Percentiles rank a stretch among this genome's conserved stretches.
phyloP scores from a whole-genome alignment of 169 alveolate species.

The Eimeria necatrix region DNA sequence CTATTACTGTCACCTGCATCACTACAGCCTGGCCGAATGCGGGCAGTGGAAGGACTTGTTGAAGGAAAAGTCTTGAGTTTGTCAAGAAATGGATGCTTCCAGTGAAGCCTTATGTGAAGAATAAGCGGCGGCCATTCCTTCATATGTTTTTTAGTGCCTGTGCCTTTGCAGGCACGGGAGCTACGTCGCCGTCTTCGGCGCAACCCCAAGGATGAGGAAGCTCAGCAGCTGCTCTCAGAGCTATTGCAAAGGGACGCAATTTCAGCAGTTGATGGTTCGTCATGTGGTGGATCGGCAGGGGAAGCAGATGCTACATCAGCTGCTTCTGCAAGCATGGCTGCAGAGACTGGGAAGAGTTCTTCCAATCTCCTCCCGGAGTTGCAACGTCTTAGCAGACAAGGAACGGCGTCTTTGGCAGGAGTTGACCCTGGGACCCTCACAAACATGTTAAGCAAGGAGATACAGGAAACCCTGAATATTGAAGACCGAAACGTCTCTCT shows the following conservation, averaged over 20 bases:
- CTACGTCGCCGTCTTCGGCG: slow-evolving; percentile 78
- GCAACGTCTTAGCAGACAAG: background rate
- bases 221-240: slow-evolving; percentile 58
- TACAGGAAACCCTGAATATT: slow-evolving; percentile 72
- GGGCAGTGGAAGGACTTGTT: too few species aligned
- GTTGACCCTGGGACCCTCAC: slow-evolving; percentile 65
- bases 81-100: too few species aligned
- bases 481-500: slow-evolving; percentile 38
- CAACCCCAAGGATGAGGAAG: slow-evolving; percentile 72
- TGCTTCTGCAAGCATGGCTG: slow-evolving; percentile 23
- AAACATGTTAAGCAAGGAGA: slow-evolving; percentile 71
- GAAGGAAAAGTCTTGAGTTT: too few species aligned
- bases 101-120: too few species aligned
- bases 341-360: background rate
- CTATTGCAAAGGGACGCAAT: slow-evolving; percentile 56
- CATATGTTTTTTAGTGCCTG: background rate
- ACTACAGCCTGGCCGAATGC: too few species aligned
- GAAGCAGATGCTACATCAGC: slow-evolving; percentile 4
- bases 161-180: slow-evolving; percentile 64
- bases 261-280: slow-evolving; percentile 19
- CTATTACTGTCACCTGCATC: too few species aligned
- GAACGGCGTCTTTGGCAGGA: background rate
- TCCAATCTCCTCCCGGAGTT: slow-evolving; percentile 21
- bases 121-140: too few species aligned
- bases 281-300: slow-evolving; percentile 46